Evolutionary conservation across 441 rosid species (phyloP).

Genomic region (Adansonia gregorii): DNA sequence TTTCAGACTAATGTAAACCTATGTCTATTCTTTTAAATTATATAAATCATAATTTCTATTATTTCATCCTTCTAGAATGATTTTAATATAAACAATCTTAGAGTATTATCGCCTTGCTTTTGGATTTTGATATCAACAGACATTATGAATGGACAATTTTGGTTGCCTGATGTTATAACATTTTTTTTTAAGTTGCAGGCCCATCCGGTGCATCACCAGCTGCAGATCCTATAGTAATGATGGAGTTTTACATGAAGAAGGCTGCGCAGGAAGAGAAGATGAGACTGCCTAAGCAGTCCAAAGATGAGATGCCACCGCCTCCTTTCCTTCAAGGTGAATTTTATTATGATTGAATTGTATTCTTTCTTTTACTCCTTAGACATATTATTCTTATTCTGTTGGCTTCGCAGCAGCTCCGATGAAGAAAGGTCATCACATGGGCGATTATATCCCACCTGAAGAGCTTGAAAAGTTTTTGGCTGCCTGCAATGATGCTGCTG

Average conservation of each 20-base stretch:
- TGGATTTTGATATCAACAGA: neutral
- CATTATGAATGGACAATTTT: neutral
- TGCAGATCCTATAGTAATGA: slow-evolving; percentile 93
- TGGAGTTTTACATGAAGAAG: slow-evolving; percentile 97
- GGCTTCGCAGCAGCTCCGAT: slow-evolving; percentile 31
- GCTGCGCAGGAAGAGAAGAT: slow-evolving; percentile 93
- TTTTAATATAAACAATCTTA: neutral
- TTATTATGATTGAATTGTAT: neutral
- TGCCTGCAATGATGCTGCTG: slow-evolving; percentile 74
- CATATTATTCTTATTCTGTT: neutral
- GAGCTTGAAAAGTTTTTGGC: slow-evolving; percentile 95
- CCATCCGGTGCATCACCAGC: slow-evolving; percentile 52
- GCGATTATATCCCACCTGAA: slow-evolving; percentile 91
- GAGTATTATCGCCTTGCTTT: neutral
- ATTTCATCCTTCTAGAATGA: neutral
- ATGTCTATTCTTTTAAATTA: neutral
- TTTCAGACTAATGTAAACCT: neutral
- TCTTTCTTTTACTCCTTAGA: neutral
- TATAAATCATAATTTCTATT: neutral
- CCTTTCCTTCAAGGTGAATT: slow-evolving; percentile 79
- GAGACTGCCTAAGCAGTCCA: slow-evolving; percentile 90
- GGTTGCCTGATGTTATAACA: slow-evolving; percentile 9
- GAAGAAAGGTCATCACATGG: slow-evolving; percentile 98
- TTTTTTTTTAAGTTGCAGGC: slow-evolving; percentile 36
- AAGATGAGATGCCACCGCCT: slow-evolving; percentile 99